Percentiles rank a stretch among this genome's conserved stretches.
Conservation (phyloP, 2,329 filamentous ascomycete species). For the Colletotrichum karsti region DNA sequence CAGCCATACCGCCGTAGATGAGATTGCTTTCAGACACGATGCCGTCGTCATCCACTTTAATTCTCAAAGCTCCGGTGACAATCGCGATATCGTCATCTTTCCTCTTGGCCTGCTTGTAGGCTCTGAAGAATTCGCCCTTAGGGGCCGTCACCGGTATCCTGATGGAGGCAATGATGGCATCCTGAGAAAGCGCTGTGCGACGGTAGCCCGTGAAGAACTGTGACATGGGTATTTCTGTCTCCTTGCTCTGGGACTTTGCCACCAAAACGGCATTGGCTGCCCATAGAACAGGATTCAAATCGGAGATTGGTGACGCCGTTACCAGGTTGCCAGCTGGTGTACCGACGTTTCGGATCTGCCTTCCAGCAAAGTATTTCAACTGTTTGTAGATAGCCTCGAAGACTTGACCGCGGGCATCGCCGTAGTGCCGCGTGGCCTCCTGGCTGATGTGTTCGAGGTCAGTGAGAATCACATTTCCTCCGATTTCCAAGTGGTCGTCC, state of each 20-base stretch:
- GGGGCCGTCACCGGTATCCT: conserved; percentile 81
- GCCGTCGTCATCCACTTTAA: conserved; percentile 75
- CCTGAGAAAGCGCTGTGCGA: conserved; percentile 79
- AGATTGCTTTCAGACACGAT: conserved; percentile 79
- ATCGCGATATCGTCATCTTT: conserved; percentile 99
- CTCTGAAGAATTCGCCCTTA: conserved; percentile 83
- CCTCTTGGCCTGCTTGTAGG: conserved; percentile 96
- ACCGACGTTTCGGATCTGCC: conserved; percentile 97
- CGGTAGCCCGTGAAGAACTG: conserved; percentile 94
- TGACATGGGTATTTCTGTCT: conserved; percentile 88
- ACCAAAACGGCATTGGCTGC: conserved; percentile 84
- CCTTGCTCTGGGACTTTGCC: conserved; percentile 77
- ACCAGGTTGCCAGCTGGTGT: conserved; percentile 94
- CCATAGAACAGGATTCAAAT: conserved; percentile 93
- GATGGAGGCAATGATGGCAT: conserved; percentile 87
- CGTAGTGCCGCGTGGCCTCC: conserved; percentile 82
- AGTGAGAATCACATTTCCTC: conserved; percentile 91
- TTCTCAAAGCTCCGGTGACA: conserved; percentile 85
- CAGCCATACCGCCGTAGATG: conserved; percentile 95
- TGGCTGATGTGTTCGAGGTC: conserved; percentile 88
- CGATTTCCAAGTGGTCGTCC: conserved; percentile 86
- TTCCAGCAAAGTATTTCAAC: conserved; percentile 91
- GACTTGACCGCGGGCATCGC: conserved; percentile 74
- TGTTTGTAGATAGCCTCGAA: conserved; percentile 95
- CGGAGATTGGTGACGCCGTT: conserved; percentile 95